Percentiles rank a stretch among this genome's conserved stretches.
Conservation (phyloP, 192 early-diverging fungal genomes). For the Umbelopsis vinacea region DNA sequence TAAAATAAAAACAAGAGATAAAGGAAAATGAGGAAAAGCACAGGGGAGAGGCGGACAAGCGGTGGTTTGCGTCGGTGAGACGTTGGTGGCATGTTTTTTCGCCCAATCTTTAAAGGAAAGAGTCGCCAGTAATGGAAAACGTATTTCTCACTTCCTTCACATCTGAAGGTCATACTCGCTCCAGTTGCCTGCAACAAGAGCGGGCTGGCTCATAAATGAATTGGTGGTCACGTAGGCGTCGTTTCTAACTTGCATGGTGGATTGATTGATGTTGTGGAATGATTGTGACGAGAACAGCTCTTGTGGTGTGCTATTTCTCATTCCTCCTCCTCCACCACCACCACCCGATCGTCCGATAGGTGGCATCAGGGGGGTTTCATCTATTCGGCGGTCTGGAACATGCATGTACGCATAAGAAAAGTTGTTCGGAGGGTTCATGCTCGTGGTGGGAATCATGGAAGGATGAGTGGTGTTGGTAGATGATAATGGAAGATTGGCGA, state of each 20-base stretch:
- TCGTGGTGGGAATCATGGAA: not conserved
- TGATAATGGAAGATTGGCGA: not conserved
- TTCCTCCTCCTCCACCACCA: not conserved
- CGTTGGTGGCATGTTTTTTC: not conserved
- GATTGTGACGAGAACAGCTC: conserved; percentile 17
- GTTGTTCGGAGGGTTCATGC: not conserved
- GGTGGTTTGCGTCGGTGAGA: not conserved
- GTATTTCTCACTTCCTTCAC: not conserved
- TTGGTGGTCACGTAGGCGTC: conserved; percentile 8
- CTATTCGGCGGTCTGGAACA: conserved; percentile 11
- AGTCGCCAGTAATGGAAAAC: not conserved
- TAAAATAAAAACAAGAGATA: not conserved
- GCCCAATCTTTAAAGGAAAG: no score
- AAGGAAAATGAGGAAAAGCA: no score
- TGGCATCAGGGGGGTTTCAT: conserved; percentile 11
- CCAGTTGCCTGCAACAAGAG: conserved; percentile 23
- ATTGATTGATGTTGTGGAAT: conserved; percentile 1
- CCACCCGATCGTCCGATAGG: conserved; percentile 7
- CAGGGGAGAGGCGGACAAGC: not conserved
- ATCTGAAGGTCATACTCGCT: conserved; percentile 17
- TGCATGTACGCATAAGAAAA: conserved; percentile 15
- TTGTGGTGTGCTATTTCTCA: not conserved
- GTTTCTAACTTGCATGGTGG: conserved; percentile 10
- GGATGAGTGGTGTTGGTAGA: not conserved
- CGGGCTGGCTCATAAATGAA: conserved; percentile 20